phyloP scores from a whole-genome alignment of 2,329 filamentous ascomycete genomes.

The Exserohilum turcica region DNA sequence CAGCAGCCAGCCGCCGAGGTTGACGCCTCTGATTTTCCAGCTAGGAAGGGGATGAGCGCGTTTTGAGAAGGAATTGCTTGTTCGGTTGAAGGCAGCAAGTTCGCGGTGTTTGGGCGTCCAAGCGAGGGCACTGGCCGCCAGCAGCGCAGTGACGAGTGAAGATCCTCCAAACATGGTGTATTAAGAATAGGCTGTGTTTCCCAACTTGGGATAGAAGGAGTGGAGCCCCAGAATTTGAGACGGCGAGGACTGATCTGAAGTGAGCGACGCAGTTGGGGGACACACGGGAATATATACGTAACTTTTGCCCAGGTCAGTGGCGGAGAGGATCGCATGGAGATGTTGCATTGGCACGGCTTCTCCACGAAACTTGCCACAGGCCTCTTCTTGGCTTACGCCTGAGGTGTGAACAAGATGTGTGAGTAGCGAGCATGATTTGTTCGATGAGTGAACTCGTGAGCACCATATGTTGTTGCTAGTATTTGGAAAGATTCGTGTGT shows the following conservation, averaged over 20 bases:
- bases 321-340: neutral
- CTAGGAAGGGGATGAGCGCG: slow-evolving; percentile 8
- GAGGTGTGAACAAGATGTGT: neutral
- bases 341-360: neutral
- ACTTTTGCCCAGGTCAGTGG: neutral
- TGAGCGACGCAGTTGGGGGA: neutral
- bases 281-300: neutral
- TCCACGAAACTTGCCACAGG: neutral
- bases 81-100: slow-evolving; percentile 11
- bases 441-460: neutral
- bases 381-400: neutral
- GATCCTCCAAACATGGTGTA: neutral
- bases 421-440: neutral
- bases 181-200: neutral
- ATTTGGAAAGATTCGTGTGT: neutral
- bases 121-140: slow-evolving; percentile 11
- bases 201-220: neutral
- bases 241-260: neutral
- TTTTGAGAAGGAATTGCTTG: slow-evolving; percentile 5
- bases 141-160: slow-evolving; percentile 4
- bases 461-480: neutral
- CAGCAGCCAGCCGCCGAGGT: slow-evolving; percentile 59
- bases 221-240: neutral
- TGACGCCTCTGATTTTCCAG: slow-evolving; percentile 60
- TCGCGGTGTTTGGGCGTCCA: slow-evolving; percentile 13